Conservation (phyloP, 805 yeast species). For the Kodamaea restingae region DNA sequence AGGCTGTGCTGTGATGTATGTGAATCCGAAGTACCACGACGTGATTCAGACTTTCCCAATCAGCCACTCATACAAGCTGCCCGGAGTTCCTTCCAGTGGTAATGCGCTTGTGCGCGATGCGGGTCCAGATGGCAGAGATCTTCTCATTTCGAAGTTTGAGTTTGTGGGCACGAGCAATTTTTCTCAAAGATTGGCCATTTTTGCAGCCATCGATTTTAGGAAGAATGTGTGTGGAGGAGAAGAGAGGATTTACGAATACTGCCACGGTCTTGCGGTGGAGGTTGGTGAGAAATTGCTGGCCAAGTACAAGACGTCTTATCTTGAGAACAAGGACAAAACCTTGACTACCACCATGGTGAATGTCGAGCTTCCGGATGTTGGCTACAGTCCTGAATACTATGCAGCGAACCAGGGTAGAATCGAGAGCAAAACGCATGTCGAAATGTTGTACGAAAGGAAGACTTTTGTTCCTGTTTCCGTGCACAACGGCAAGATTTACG, state of each 20-base stretch:
- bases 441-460: constrained; percentile 17
- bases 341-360: constrained; percentile 43
- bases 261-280: constrained; percentile 39
- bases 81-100: constrained; percentile 16
- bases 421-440: neutral
- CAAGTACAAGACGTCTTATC: constrained; percentile 35
- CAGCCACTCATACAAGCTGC: constrained; percentile 43
- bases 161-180: constrained; percentile 49
- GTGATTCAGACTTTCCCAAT: constrained; percentile 55
- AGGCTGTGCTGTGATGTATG: constrained; percentile 58
- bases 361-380: constrained; percentile 33
- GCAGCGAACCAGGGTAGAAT: neutral
- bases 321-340: constrained; percentile 34
- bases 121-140: constrained; percentile 10
- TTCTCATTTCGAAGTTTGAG: constrained; percentile 44
- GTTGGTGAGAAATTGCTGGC: constrained; percentile 40
- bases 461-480: constrained; percentile 45
- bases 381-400: constrained; percentile 10
- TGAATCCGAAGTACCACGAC: constrained; percentile 46
- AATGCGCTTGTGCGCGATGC: constrained; percentile 17
- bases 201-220: constrained; percentile 53
- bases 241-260: constrained; percentile 45
- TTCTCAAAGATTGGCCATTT: constrained; percentile 39
- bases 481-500: constrained; percentile 30
- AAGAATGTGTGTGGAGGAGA: constrained; percentile 59